phyloP scores from a whole-genome alignment of 805 yeast species.

The Yamadazyma sp. region DNA sequence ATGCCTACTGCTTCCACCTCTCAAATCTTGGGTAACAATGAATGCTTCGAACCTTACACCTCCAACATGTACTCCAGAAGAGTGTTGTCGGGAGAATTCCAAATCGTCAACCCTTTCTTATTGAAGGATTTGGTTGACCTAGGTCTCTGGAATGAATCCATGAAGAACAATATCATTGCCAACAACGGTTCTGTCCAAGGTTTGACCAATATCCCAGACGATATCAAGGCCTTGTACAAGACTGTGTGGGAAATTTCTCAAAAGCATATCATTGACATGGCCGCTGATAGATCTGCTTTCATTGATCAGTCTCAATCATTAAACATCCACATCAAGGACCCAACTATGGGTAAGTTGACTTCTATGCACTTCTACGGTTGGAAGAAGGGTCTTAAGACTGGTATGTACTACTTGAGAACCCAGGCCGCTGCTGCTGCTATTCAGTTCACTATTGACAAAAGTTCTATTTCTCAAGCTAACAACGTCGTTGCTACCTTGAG shows the following conservation, averaged over 20 bases:
- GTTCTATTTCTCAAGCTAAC: conserved; percentile 40
- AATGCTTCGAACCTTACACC: conserved; percentile 63
- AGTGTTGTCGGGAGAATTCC: conserved; percentile 64
- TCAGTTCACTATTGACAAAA: conserved; percentile 65
- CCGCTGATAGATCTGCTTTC: conserved; percentile 76
- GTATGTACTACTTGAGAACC: conserved; percentile 96
- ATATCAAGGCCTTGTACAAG: conserved; percentile 53
- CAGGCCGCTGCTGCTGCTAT: conserved; percentile 98
- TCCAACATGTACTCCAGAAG: conserved; percentile 63
- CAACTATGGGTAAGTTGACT: conserved; percentile 95
- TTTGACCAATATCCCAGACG: conserved; percentile 54
- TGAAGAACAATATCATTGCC: conserved; percentile 56
- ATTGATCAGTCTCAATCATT: conserved; percentile 92
- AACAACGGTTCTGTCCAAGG: conserved; percentile 60
- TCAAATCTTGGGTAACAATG: conserved; percentile 60
- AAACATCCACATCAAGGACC: conserved; percentile 83
- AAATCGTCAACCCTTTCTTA: conserved; percentile 59
- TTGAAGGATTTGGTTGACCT: conserved; percentile 57
- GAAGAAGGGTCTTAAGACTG: conserved; percentile 97
- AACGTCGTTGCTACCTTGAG: conserved; percentile 38
- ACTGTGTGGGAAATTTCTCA: conserved; percentile 66
- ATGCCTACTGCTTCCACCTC: conserved; percentile 71
- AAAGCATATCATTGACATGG: conserved; percentile 57
- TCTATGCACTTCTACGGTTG: conserved; percentile 99
- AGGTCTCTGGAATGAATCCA: conserved; percentile 56